A percentile compares a stretch with the other conserved stretches of the same genome.
Evolutionary conservation across 352 stramenopile species (phyloP).

Genomic region (Saprolegnia parasitica): DNA sequence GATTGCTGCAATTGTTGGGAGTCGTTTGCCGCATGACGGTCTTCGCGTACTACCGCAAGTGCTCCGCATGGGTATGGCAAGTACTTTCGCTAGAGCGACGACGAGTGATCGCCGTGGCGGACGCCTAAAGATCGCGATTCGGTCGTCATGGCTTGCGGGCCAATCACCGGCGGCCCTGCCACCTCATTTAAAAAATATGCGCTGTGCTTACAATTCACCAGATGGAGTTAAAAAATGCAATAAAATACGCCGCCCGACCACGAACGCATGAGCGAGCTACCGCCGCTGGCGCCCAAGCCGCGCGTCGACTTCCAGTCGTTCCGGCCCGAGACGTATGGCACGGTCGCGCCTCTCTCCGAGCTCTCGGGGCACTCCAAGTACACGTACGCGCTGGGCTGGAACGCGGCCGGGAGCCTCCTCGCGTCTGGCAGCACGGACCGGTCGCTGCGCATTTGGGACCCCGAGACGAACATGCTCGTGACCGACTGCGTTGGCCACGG

Average conservation of each 20-base stretch:
- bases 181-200: background rate
- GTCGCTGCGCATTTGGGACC: slow-evolving; percentile 74
- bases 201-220: background rate
- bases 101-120: too few relatives aligned
- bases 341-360: slow-evolving; percentile 59
- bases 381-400: slow-evolving; percentile 79
- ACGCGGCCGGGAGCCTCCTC: slow-evolving; percentile 57
- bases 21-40: too few relatives aligned
- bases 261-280: slow-evolving; percentile 4
- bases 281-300: slow-evolving; percentile 11
- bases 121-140: background rate
- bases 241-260: slow-evolving; percentile 6
- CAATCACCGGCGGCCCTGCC: background rate
- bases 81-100: too few relatives aligned
- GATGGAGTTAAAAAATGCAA: background rate
- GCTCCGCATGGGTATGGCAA: too few relatives aligned
- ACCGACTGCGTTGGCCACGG: slow-evolving; percentile 66
- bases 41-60: too few relatives aligned
- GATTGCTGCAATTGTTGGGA: too few relatives aligned
- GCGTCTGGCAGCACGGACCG: slow-evolving; percentile 77
- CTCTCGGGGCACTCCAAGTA: slow-evolving; percentile 74
- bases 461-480: slow-evolving; percentile 50
- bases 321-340: slow-evolving; percentile 11
- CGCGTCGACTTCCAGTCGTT: slow-evolving; percentile 5
- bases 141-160: background rate